Base-by-base conservation (phyloP, 106 monocot genomes). In the Phalaenopsis equestris region DNA sequence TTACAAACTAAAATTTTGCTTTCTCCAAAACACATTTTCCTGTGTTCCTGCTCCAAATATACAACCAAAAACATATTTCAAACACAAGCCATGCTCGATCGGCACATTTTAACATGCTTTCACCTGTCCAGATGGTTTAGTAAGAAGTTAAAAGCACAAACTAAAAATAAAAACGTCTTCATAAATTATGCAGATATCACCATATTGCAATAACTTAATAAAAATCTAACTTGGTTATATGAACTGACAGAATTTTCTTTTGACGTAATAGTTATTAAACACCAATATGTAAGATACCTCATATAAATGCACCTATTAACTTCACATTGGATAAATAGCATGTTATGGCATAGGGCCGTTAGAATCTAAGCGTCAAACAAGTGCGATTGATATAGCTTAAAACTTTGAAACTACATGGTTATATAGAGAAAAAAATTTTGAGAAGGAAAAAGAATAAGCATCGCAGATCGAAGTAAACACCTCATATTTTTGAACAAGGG, bases 401-500 rank as follows among this genome's bases (percentile, higher is more conserved):
- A 52, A 12, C 52, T 52, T 30, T 30, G 30, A 30, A 30, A 30
- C 30, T 30, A 48, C 48, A 48, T 11, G 12, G 52, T 52, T 12
- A 52, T 52, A 52, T 52, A 52, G 52, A 52, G 11, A 52, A 52
- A 52, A 52, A 3, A 12, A 12, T 12, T 14, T 65, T 65, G 64
- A 65, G 24, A 21, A 5, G 21, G 15, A 70, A 14, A 70, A 38
- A 3, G 68, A 24, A 74, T 41, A 36, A 45, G 17, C 42, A 74
- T 74, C n/a, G 42, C 16, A 43, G 58, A 64, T 15, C 47, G 23
- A 6, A 82, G 41, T 30, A 55, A 56, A 83, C 68, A 94, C 98
- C 98, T 94, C 94, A 81, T 99, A 95, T 89, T 94, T 99, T 79
- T 93, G 89, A 86, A 95, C 86, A 11, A 99, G 74, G n/a, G 94